A percentile compares a stretch with the other conserved stretches of the same genome.
Evolutionary conservation across 2,329 filamentous ascomycete species (phyloP).

Genomic region (Thielaviopsis euricoi): DNA sequence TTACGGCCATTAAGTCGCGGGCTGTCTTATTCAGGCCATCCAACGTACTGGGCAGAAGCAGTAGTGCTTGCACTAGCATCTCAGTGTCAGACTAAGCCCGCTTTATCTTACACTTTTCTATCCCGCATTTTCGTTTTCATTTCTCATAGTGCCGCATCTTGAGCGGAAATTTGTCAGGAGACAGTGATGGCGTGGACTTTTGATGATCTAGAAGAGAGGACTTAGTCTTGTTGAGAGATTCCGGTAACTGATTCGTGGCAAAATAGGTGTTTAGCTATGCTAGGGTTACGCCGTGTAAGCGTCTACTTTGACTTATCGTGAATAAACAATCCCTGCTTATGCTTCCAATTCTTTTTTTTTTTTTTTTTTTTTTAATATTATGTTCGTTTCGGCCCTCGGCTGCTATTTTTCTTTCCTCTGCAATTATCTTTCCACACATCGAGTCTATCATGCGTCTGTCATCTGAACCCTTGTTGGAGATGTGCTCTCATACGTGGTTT

Average conservation of each 20-base stretch:
- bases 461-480: background rate
- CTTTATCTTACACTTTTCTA: background rate
- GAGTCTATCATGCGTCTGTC: background rate
- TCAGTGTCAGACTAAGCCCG: background rate
- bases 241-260: too few relatives aligned
- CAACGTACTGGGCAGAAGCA: too few relatives aligned
- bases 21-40: background rate
- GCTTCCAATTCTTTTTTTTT: too few relatives aligned
- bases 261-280: too few relatives aligned
- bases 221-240: too few relatives aligned
- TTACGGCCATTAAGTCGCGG: background rate
- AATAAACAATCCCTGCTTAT: too few relatives aligned
- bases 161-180: background rate
- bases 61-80: background rate
- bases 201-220: background rate
- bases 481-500: too few relatives aligned
- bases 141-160: background rate
- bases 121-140: too few relatives aligned
- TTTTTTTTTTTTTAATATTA: too few relatives aligned
- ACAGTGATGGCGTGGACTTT: background rate
- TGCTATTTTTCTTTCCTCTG: background rate
- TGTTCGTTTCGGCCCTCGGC: too few relatives aligned
- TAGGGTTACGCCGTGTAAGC: too few relatives aligned
- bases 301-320: too few relatives aligned
- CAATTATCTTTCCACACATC: background rate